Percentiles rank a stretch among this genome's conserved stretches.
Conservation (phyloP, 2,329 filamentous ascomycete species). For the Coniochaeta hoffmannii region DNA sequence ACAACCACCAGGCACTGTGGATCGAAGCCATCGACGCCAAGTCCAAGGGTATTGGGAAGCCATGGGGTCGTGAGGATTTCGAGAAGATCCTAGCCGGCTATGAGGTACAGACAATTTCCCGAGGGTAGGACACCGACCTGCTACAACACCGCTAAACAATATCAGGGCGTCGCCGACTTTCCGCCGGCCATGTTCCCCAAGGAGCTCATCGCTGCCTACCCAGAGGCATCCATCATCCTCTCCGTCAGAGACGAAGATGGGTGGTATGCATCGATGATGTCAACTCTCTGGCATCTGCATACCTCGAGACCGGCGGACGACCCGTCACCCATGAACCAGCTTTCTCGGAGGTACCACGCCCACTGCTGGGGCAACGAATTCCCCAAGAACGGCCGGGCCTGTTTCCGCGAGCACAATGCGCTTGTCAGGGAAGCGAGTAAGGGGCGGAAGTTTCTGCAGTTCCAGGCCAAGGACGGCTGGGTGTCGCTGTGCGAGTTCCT, state of each 20-base stretch:
- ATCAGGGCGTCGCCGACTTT: conserved; percentile 20
- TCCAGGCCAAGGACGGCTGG: conserved; percentile 17
- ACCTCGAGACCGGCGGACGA: conserved; percentile 7
- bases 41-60: conserved; percentile 13
- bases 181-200: conserved; percentile 35
- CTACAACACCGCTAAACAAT: background rate
- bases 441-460: conserved; percentile 19
- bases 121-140: background rate
- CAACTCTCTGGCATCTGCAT: conserved; percentile 18
- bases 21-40: conserved; percentile 25
- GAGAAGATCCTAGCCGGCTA: conserved; percentile 26
- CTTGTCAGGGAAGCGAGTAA: conserved; percentile 11
- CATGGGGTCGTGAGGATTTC: conserved; percentile 18
- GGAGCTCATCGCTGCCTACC: conserved; percentile 55
- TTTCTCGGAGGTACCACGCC: conserved; percentile 17
- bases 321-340: conserved; percentile 14
- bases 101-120: conserved; percentile 9
- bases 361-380: conserved; percentile 23
- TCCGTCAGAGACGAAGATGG: conserved; percentile 50
- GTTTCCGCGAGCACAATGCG: conserved; percentile 18
- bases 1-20: conserved; percentile 25
- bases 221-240: conserved; percentile 54
- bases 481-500: conserved; percentile 19
- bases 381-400: conserved; percentile 11
- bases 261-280: conserved; percentile 42